Conservation (phyloP, 495 filamentous ascomycete genomes). For the Penicillium ucsense region DNA sequence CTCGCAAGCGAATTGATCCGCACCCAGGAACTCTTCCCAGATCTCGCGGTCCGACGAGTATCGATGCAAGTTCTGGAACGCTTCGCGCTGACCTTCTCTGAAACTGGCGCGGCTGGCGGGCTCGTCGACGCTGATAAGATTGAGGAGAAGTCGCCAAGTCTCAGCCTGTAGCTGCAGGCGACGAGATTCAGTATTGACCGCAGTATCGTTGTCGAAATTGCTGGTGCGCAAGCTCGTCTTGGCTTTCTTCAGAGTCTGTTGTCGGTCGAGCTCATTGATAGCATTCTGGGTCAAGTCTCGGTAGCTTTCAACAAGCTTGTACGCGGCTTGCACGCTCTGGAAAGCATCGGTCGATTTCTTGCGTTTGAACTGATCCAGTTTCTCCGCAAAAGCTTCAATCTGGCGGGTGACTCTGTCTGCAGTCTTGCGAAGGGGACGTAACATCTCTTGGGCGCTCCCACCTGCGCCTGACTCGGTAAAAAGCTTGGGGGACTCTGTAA, state of each 20-base stretch:
- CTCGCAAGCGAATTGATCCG: conserved; percentile 61
- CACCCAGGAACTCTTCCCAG: conserved; percentile 54
- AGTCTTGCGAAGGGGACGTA: conserved; percentile 47
- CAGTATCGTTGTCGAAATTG: conserved; percentile 17
- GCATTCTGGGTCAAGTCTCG: conserved; percentile 31
- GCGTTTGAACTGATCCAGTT: conserved; percentile 49
- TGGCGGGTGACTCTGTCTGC: conserved; percentile 53
- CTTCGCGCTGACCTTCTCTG: conserved; percentile 29
- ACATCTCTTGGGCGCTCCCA: conserved; percentile 28
- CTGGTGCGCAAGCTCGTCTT: conserved; percentile 22
- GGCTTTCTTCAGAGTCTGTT: conserved; percentile 27
- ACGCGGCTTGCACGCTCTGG: conserved; percentile 31
- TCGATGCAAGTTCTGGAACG: conserved; percentile 39
- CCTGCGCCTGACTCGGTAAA: conserved; percentile 36
- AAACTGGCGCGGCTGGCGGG: conserved; percentile 22
- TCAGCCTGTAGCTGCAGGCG: conserved; percentile 65
- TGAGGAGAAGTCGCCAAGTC: conserved; percentile 77
- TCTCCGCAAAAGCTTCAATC: conserved; percentile 56
- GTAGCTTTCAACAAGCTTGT: conserved; percentile 35
- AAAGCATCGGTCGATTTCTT: conserved; percentile 28
- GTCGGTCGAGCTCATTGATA: conserved; percentile 29
- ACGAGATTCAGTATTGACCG: conserved; percentile 47
- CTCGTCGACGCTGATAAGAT: conserved; percentile 46
- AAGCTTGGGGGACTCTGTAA: conserved; percentile 23
- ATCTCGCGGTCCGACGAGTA: conserved; percentile 54